Percentiles rank a stretch among this genome's conserved stretches.
These are phyloP conservation scores for Moricandia arvensis DNA, from an alignment of 345 rosid genomes.

Conservation along the genomic window DNA sequence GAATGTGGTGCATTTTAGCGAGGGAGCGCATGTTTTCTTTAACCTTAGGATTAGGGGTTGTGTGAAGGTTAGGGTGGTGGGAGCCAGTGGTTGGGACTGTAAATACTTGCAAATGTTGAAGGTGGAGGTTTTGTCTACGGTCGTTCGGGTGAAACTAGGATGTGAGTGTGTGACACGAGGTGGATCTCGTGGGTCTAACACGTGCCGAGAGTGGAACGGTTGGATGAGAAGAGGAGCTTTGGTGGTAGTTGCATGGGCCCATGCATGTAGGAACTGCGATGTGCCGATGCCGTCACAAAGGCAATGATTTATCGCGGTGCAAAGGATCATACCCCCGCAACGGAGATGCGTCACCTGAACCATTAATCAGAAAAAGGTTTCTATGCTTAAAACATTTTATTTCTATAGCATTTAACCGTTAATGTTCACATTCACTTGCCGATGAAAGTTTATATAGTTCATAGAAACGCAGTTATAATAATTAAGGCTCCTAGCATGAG, in stretches of 20 bases:
- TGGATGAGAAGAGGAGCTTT: constrained; percentile 39
- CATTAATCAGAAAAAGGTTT: background rate
- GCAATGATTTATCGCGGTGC: constrained; percentile 90
- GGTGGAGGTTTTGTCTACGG: constrained; percentile 19
- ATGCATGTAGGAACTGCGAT: constrained; percentile 82
- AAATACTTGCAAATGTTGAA: constrained; percentile 46
- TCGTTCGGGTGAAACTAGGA: constrained; percentile 43
- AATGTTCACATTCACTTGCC: background rate
- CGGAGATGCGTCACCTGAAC: constrained; percentile 75
- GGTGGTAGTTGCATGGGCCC: constrained; percentile 62
- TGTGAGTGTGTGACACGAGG: constrained; percentile 43
- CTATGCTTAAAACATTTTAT: background rate
- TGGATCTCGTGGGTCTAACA: constrained; percentile 59
- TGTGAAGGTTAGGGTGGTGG: constrained; percentile 65
- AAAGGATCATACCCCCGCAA: constrained; percentile 88
- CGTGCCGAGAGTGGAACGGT: constrained; percentile 71
- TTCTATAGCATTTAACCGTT: background rate
- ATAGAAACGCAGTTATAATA: background rate
- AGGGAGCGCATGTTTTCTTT: constrained; percentile 59
- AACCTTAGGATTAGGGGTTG: constrained; percentile 52
- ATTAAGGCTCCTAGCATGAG: background rate
- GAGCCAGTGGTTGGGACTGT: constrained; percentile 61
- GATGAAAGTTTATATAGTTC: background rate
- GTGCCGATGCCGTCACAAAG: constrained; percentile 86
- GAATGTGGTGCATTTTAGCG: constrained; percentile 80